Conservation (phyloP, 768 basidiomycete genomes). For the Sporobolomyces roseus region DNA sequence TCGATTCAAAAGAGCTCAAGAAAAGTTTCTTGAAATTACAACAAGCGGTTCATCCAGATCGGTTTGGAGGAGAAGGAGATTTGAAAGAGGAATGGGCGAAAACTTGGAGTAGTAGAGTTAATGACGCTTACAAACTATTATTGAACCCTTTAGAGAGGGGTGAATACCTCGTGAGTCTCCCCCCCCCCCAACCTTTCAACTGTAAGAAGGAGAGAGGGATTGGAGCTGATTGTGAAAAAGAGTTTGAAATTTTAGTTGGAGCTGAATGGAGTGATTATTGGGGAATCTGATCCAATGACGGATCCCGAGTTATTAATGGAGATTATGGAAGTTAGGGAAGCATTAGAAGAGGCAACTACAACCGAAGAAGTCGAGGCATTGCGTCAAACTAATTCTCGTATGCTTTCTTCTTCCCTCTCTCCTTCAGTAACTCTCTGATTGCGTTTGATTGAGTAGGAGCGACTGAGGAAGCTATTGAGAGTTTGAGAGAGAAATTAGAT, state of each 20-base stretch:
- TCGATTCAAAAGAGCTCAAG: conserved; percentile 47
- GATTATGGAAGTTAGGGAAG: conserved; percentile 51
- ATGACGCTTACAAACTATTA: conserved; percentile 62
- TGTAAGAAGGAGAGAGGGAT: too few species aligned
- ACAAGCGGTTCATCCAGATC: conserved; percentile 51
- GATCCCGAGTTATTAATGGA: conserved; percentile 51
- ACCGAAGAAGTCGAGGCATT: conserved; percentile 47
- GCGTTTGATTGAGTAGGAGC: background rate
- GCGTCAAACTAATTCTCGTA: conserved; percentile 47
- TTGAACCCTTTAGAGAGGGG: conserved; percentile 48
- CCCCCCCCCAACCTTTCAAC: background rate
- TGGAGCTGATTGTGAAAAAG: too few species aligned
- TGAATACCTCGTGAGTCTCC: conserved; percentile 50
- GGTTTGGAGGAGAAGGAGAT: conserved; percentile 46
- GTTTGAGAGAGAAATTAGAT: background rate
- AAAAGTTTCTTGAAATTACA: conserved; percentile 48
- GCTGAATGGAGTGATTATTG: conserved; percentile 46
- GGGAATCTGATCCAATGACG: conserved; percentile 50
- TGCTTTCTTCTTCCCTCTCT: conserved; percentile 18
- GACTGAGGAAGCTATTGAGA: background rate
- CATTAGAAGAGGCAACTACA: conserved; percentile 49
- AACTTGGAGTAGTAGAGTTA: conserved; percentile 58
- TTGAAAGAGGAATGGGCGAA: conserved; percentile 46
- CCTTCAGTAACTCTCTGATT: background rate
- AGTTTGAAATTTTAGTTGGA: conserved; percentile 42